Percentiles rank a stretch among this genome's conserved stretches.
Conservation (phyloP, 2,329 filamentous ascomycete genomes). For the Fusarium oxysporum region DNA sequence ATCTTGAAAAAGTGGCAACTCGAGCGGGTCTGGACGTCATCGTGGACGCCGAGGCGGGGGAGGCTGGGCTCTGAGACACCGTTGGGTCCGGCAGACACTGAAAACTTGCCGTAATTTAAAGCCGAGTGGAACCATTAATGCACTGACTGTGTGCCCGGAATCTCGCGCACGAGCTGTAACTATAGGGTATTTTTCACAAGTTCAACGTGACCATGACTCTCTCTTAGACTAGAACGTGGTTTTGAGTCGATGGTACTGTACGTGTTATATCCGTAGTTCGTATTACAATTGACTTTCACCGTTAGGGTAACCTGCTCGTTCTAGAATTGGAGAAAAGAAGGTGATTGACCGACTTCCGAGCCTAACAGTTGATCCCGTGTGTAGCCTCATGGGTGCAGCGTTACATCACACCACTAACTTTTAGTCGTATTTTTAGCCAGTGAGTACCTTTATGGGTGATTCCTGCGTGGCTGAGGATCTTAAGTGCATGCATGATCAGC, state of each 20-base stretch:
- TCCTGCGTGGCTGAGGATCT: not conserved
- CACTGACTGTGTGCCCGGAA: not conserved
- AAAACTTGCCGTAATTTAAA: constrained; percentile 1
- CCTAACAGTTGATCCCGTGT: fast-evolving
- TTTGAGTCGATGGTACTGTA: not conserved
- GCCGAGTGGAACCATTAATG: constrained; percentile 3
- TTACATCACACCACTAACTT: not conserved
- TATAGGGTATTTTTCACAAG: not conserved
- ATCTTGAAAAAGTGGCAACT: not conserved
- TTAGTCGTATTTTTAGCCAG: not conserved
- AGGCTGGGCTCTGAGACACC: not conserved
- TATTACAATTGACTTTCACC: not conserved
- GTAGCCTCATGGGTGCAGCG: not conserved
- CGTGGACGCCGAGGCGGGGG: constrained; percentile 7
- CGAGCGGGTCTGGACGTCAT: constrained; percentile 9
- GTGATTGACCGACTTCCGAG: not conserved
- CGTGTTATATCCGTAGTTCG: not conserved
- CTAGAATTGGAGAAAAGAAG: not conserved
- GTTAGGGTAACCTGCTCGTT: not conserved
- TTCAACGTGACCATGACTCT: not conserved
- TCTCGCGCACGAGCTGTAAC: not conserved
- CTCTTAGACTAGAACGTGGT: not conserved
- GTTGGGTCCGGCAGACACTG: not conserved
- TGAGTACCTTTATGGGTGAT: no score
- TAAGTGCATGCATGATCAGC: not conserved